These are phyloP conservation scores for Irpex sp. DNA, from an alignment of 1,284 basidiomycete species.

Conservation along the genomic window DNA sequence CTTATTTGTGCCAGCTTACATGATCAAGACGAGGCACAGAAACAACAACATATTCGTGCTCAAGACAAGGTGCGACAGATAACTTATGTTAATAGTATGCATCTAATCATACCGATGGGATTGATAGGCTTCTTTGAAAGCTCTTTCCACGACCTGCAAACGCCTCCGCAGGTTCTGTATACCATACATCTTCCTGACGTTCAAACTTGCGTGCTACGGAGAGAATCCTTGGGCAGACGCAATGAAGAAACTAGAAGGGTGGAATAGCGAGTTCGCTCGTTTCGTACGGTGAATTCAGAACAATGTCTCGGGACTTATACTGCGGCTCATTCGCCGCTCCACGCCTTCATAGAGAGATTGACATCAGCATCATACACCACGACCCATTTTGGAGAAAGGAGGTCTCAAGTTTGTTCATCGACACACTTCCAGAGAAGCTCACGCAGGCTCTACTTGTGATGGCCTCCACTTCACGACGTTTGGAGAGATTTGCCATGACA, in stretches of 20 bases:
- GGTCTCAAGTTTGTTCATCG: neutral
- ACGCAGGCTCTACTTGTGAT: neutral
- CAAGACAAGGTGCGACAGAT: neutral
- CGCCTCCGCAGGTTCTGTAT: neutral
- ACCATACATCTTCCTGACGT: neutral
- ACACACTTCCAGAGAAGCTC: neutral
- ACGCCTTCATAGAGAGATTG: neutral
- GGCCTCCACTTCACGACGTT: neutral
- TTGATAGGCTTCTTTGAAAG: neutral
- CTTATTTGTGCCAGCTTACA: neutral
- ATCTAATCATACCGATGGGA: neutral
- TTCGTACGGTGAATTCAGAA: neutral
- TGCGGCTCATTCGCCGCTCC: neutral
- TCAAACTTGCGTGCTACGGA: neutral
- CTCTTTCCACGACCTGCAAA: neutral
- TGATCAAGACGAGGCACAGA: neutral
- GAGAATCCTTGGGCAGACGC: neutral
- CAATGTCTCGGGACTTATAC: neutral
- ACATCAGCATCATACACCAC: neutral
- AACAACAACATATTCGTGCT: neutral
- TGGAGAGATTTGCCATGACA: neutral
- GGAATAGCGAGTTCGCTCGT: neutral
- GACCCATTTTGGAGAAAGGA: neutral
- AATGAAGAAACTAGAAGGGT: neutral
- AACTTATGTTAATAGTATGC: neutral